phyloP scores from a whole-genome alignment of 441 rosid species.

The Lagerstroemia fauriei region DNA sequence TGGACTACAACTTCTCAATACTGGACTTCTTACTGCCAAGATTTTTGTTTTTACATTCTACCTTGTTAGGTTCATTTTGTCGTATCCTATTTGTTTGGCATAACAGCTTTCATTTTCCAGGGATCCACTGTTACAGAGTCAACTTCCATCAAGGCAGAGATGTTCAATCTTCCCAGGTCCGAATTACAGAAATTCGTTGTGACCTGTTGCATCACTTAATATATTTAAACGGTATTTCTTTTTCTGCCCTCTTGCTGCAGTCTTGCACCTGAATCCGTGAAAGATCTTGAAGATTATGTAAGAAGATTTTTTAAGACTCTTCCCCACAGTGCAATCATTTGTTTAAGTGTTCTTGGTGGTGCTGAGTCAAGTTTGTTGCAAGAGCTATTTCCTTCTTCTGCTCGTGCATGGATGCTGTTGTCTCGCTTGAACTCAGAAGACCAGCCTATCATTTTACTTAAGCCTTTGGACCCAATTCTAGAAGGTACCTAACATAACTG shows the following conservation, averaged over 20 bases:
- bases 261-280: constrained; percentile 68
- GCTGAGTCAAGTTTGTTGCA: constrained; percentile 52
- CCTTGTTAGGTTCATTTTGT: background rate
- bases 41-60: background rate
- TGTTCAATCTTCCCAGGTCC: constrained; percentile 55
- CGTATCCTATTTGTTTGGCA: background rate
- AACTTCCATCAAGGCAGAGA: constrained; percentile 41
- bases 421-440: constrained; percentile 63
- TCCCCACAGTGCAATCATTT: constrained; percentile 65
- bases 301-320: constrained; percentile 57
- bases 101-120: constrained; percentile 36
- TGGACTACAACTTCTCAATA: background rate
- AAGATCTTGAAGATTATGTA: constrained; percentile 67
- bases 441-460: constrained; percentile 73
- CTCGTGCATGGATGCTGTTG: constrained; percentile 66
- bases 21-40: background rate
- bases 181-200: constrained; percentile 25
- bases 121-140: constrained; percentile 39
- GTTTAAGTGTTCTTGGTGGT: constrained; percentile 74
- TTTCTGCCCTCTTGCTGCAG: constrained; percentile 47
- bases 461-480: constrained; percentile 63
- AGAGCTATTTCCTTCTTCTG: constrained; percentile 54
- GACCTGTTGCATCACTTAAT: background rate
- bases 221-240: constrained; percentile 5
- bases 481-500: constrained; percentile 56